Evolutionary conservation across 1,284 basidiomycete genomes (phyloP).

Genomic region (Cerrena zonata): DNA sequence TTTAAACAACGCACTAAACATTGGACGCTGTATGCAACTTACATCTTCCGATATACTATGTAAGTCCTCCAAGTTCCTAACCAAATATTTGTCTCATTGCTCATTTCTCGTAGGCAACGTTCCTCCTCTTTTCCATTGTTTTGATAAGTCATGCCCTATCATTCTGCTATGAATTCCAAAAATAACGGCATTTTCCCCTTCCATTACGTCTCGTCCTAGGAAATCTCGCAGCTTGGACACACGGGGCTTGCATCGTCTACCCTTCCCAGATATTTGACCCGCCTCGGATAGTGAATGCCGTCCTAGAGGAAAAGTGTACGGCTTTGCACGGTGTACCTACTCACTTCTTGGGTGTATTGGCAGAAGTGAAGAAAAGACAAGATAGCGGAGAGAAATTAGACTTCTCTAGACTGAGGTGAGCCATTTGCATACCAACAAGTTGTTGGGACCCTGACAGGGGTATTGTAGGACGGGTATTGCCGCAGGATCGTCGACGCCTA

Average conservation of each 20-base stretch:
- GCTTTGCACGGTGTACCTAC: slow-evolving; percentile 82
- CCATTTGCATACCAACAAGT: not conserved
- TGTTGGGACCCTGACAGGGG: not conserved
- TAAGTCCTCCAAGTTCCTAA: slow-evolving; percentile 28
- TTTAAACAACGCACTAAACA: slow-evolving; percentile 71
- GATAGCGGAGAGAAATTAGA: slow-evolving; percentile 42
- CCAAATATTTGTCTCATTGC: slow-evolving; percentile 6
- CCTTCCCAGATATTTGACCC: slow-evolving; percentile 65
- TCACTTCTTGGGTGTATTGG: slow-evolving; percentile 72
- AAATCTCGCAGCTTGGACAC: slow-evolving; percentile 75
- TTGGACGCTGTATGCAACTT: slow-evolving; percentile 66
- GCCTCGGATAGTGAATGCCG: slow-evolving; percentile 57
- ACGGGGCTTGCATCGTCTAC: slow-evolving; percentile 72
- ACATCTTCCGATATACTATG: slow-evolving; percentile 62
- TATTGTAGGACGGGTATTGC: slow-evolving; percentile 67
- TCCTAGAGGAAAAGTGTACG: slow-evolving; percentile 64
- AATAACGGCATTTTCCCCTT: slow-evolving; percentile 10
- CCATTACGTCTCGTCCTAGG: slow-evolving; percentile 68
- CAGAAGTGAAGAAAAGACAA: slow-evolving; percentile 55
- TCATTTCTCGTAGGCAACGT: slow-evolving; percentile 52
- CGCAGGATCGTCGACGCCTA: slow-evolving; percentile 73
- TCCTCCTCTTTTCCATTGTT: slow-evolving; percentile 80
- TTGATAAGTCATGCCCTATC: slow-evolving; percentile 63
- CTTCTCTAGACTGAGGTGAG: slow-evolving; percentile 49
- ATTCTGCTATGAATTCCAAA: too few relatives aligned